Conservation (phyloP, 768 basidiomycete species). For the Serendipita indica region DNA sequence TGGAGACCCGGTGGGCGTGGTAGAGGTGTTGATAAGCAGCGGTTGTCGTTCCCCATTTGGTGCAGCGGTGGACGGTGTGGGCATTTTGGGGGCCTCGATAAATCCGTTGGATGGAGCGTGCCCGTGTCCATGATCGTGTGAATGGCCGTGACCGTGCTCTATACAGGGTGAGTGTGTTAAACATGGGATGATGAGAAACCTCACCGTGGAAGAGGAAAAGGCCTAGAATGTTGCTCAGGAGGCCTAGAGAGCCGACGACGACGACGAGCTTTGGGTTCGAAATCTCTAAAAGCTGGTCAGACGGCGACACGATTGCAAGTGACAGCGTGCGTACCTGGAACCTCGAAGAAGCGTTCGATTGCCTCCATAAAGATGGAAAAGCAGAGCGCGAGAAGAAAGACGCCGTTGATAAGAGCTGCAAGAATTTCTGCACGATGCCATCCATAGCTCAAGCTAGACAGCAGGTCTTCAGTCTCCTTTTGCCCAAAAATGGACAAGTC, state of each 20-base stretch:
- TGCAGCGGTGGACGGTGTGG: constrained; percentile 11
- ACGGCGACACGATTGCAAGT: too few species aligned
- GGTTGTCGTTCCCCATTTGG: constrained; percentile 2
- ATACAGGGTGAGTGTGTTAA: constrained; percentile 9
- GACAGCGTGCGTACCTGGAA: constrained; percentile 41
- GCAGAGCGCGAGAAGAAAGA: constrained; percentile 91
- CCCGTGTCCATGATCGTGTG: constrained; percentile 14
- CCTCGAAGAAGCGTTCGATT: constrained; percentile 73
- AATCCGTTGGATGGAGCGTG: not conserved
- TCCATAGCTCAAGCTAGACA: constrained; percentile 41
- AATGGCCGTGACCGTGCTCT: constrained; percentile 60
- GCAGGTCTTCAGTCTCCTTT: too few species aligned
- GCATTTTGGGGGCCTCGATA: constrained; percentile 10
- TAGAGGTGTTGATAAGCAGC: not conserved
- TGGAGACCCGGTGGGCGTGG: not conserved
- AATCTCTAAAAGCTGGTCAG: constrained; percentile 42
- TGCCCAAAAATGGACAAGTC: too few species aligned
- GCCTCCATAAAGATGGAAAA: constrained; percentile 93
- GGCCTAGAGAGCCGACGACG: constrained; percentile 74
- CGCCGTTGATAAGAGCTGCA: constrained; percentile 89
- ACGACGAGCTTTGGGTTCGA: constrained; percentile 79
- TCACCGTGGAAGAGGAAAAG: constrained; percentile 92
- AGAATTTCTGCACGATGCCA: constrained; percentile 98
- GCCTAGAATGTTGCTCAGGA: constrained; percentile 85
- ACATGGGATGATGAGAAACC: not conserved